Conservation (phyloP, 768 basidiomycete species). For the Serendipita sp. region DNA sequence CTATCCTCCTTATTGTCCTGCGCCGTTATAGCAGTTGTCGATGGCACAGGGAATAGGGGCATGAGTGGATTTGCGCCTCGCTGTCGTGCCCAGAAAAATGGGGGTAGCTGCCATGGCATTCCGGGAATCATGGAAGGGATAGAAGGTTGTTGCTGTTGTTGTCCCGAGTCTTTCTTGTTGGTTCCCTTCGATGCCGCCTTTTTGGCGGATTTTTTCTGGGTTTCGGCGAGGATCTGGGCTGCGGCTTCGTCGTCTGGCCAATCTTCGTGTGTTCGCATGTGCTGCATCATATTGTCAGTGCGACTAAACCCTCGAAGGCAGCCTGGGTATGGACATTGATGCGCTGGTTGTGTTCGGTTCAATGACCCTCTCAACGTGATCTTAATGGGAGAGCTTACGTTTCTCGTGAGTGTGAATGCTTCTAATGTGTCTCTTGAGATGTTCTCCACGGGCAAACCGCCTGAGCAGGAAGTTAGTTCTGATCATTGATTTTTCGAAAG, state of each 20-base stretch:
- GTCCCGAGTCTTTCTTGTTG: neutral
- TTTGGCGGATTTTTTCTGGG: constrained; percentile 1
- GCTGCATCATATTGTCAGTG: constrained; percentile 68
- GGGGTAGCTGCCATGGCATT: neutral
- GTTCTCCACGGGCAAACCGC: constrained; percentile 77
- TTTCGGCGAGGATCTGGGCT: neutral
- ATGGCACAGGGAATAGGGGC: neutral
- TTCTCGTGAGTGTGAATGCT: constrained; percentile 88
- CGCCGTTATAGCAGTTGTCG: too few species aligned
- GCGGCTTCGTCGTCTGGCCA: constrained; percentile 4
- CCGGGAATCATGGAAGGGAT: neutral
- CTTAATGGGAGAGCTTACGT: constrained; percentile 38
- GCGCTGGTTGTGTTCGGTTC: constrained; percentile 32
- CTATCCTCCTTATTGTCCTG: too few species aligned
- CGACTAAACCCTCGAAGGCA: constrained; percentile 66
- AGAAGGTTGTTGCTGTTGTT: neutral
- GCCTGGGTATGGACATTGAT: constrained; percentile 47
- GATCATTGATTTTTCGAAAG: neutral
- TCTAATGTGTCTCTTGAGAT: constrained; percentile 75
- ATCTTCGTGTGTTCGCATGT: constrained; percentile 47
- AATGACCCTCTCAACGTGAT: constrained; percentile 13
- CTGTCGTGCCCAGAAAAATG: neutral
- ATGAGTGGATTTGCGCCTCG: neutral
- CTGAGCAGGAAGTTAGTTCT: neutral
- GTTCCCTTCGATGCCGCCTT: neutral